phyloP scores from a whole-genome alignment of 2,329 filamentous ascomycete genomes.

The Neodidymelliopsis sp. region DNA sequence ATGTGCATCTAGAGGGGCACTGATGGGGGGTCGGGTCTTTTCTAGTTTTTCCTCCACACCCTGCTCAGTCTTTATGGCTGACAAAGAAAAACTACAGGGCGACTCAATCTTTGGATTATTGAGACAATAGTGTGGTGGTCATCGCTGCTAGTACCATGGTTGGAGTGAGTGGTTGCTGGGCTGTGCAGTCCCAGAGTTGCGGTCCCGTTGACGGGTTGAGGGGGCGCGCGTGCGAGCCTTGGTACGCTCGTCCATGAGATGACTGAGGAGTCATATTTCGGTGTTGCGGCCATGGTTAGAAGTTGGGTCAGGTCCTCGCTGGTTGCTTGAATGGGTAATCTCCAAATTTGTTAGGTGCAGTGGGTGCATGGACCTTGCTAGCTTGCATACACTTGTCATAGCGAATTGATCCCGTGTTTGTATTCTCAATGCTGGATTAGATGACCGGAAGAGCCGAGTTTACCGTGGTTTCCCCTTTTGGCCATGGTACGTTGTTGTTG shows the following conservation, averaged over 20 bases:
- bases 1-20: slow-evolving; percentile 22
- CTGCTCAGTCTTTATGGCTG: slow-evolving; percentile 22
- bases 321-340: slow-evolving; percentile 16
- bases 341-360: slow-evolving; percentile 14
- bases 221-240: slow-evolving; percentile 10
- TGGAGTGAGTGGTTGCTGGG: slow-evolving; percentile 18
- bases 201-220: slow-evolving; percentile 10
- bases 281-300: slow-evolving; percentile 15
- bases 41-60: slow-evolving; percentile 20
- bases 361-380: slow-evolving; percentile 15
- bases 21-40: slow-evolving; percentile 21
- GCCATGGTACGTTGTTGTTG: slow-evolving; percentile 14
- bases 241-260: slow-evolving; percentile 5
- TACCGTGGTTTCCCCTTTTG: slow-evolving; percentile 14
- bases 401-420: slow-evolving; percentile 16
- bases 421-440: slow-evolving; percentile 13
- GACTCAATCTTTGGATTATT: slow-evolving; percentile 23
- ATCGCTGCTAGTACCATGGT: slow-evolving; percentile 20
- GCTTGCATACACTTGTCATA: slow-evolving; percentile 16
- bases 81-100: slow-evolving; percentile 23
- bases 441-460: slow-evolving; percentile 14
- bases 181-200: slow-evolving; percentile 15
- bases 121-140: slow-evolving; percentile 19
- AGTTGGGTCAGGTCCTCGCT: slow-evolving; percentile 17
- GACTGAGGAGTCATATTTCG: slow-evolving; percentile 9